phyloP scores from a whole-genome alignment of 345 rosid species.

The Linum lewisii region DNA sequence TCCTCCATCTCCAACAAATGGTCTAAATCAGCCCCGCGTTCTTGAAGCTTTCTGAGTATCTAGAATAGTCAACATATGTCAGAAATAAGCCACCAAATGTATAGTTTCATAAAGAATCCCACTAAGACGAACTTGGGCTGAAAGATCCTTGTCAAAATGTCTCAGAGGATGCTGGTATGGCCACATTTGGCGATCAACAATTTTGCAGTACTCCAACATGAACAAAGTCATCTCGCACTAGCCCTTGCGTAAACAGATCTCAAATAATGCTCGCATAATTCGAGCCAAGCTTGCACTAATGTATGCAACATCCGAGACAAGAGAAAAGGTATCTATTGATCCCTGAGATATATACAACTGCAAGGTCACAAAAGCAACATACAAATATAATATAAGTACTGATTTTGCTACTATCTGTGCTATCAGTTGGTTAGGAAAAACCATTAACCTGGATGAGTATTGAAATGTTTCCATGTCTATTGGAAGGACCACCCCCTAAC shows the following conservation, averaged over 20 bases:
- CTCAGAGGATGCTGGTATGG: constrained; percentile 92
- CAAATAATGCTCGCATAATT: constrained; percentile 90
- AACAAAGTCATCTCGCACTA: constrained; percentile 88
- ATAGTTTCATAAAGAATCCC: constrained; percentile 7
- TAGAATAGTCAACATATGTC: constrained; percentile 24
- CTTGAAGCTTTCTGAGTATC: constrained; percentile 95
- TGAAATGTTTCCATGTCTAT: constrained; percentile 91
- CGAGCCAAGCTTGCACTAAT: constrained; percentile 99
- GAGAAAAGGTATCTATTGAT: constrained; percentile 79
- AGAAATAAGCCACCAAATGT: constrained; percentile 10
- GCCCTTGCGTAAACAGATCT: constrained; percentile 82
- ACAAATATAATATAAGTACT: constrained; percentile 17
- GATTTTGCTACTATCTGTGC: constrained; percentile 10
- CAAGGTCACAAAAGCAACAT: constrained; percentile 21
- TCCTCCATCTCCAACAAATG: constrained; percentile 87
- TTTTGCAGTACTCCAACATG: constrained; percentile 96
- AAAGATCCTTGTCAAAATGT: constrained; percentile 81
- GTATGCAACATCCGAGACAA: constrained; percentile 90
- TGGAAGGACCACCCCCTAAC: constrained; percentile 89
- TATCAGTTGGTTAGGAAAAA: constrained; percentile 11
- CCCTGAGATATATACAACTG: constrained; percentile 97
- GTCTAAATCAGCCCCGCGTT: constrained; percentile 74
- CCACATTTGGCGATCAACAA: constrained; percentile 96
- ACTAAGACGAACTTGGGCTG: constrained; percentile 51
- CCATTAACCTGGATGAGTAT: constrained; percentile 81